A percentile compares a stretch with the other conserved stretches of the same genome.
These are phyloP conservation scores for Phytomonas francai DNA, from an alignment of 208 protist species.

Conservation along the genomic window DNA sequence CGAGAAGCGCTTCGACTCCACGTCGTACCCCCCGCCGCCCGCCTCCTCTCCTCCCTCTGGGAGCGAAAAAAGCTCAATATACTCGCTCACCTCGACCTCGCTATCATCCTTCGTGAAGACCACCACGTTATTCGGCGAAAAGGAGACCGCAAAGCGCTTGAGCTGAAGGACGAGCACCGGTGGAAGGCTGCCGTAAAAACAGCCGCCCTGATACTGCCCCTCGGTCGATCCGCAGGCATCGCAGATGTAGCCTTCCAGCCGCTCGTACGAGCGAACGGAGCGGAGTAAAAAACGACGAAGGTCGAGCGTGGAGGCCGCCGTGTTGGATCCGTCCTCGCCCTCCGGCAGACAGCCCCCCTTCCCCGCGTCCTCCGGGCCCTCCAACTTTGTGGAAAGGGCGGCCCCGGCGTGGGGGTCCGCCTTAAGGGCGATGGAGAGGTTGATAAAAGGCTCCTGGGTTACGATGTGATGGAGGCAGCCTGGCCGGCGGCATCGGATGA, in stretches of 20 bases:
- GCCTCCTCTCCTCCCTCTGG: conserved; percentile 3
- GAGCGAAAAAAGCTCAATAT: conserved; percentile 17
- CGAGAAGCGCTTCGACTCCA: conserved; percentile 20
- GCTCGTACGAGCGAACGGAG: conserved; percentile 34
- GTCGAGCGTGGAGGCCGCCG: not conserved
- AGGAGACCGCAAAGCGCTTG: conserved; percentile 49
- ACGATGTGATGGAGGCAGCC: conserved; percentile 68
- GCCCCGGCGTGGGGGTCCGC: conserved; percentile 1
- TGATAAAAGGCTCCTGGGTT: conserved; percentile 61
- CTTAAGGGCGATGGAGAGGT: conserved; percentile 40
- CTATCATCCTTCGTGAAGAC: conserved; percentile 21
- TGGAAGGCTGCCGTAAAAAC: conserved; percentile 44
- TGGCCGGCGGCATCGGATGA: conserved; percentile 55
- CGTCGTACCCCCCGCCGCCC: conserved; percentile 12
- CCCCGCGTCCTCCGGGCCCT: not conserved
- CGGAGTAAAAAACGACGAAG: conserved; percentile 20
- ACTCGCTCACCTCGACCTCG: conserved; percentile 15
- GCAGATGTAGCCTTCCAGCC: conserved; percentile 55
- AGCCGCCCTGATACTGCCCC: conserved; percentile 47
- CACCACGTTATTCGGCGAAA: conserved; percentile 22
- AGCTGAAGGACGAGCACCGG: conserved; percentile 59
- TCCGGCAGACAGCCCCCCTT: conserved; percentile 2
- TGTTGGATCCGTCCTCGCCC: conserved; percentile 1
- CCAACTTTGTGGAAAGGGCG: not conserved
- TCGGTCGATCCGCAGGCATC: conserved; percentile 38